These are phyloP conservation scores for Pachyrhizus erosus DNA, from an alignment of 306 rosid genomes.

Conservation along the genomic window DNA sequence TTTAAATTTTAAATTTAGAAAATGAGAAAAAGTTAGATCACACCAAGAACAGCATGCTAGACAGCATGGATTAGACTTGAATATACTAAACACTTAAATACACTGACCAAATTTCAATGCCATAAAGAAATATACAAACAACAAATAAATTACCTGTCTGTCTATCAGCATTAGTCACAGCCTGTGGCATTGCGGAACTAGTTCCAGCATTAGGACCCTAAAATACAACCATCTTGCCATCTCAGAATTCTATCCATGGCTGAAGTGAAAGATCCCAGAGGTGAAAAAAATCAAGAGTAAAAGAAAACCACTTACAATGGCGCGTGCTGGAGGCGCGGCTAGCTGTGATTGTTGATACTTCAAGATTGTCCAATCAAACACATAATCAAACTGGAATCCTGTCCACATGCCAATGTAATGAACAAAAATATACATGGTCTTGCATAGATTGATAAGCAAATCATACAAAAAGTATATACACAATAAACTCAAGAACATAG, in stretches of 20 bases:
- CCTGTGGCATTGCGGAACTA: constrained; percentile 78
- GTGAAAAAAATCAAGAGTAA: not conserved
- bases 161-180: constrained; percentile 59
- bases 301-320: constrained; percentile 50
- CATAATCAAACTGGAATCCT: constrained; percentile 95
- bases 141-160: constrained; percentile 60
- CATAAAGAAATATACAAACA: not conserved
- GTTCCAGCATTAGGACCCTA: constrained; percentile 78
- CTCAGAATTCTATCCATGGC: constrained; percentile 22
- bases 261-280: constrained; percentile 37
- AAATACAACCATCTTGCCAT: constrained; percentile 4
- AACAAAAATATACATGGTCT: constrained; percentile 3
- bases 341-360: constrained; percentile 60
- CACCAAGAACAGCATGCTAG: not conserved
- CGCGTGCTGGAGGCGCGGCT: constrained; percentile 79
- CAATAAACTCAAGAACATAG: not conserved
- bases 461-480: not conserved
- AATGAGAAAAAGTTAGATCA: not conserved
- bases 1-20: not conserved
- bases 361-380: constrained; percentile 26
- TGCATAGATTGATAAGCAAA: constrained; percentile 8
- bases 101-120: not conserved
- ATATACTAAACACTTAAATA: not conserved
- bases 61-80: not conserved
- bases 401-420: constrained; percentile 35